Evolutionary conservation across 202 grass and related monocot species (phyloP).

Genomic region (Elaeis oleifera): DNA sequence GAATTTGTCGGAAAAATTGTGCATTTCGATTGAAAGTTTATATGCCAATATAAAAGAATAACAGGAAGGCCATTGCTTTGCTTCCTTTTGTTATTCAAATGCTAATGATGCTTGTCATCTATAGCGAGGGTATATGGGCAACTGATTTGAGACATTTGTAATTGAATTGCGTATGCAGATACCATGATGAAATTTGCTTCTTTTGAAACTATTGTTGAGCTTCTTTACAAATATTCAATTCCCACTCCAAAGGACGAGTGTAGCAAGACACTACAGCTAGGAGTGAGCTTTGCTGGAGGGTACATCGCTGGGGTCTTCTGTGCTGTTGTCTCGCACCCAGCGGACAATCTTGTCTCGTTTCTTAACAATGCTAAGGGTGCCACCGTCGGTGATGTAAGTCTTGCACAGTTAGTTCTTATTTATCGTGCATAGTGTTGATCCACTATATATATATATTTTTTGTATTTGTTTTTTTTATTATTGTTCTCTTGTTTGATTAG

Average conservation of each 20-base stretch:
- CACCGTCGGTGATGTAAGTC: slow-evolving; percentile 45
- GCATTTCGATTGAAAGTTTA: too few relatives aligned
- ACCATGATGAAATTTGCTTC: slow-evolving; percentile 85
- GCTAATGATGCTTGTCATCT: too few relatives aligned
- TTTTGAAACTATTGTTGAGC: slow-evolving; percentile 54
- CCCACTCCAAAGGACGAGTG: slow-evolving; percentile 49
- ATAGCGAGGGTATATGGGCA: too few relatives aligned
- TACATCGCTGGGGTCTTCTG: slow-evolving; percentile 70
- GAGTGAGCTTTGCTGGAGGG: slow-evolving; percentile 59
- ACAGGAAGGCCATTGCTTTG: too few relatives aligned
- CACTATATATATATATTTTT: not conserved
- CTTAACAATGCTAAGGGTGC: slow-evolving; percentile 63
- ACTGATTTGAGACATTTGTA: not conserved
- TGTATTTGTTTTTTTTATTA: not conserved
- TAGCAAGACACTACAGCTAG: slow-evolving; percentile 55
- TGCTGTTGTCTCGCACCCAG: slow-evolving; percentile 54
- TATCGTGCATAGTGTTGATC: not conserved
- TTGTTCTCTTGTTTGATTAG: slow-evolving; percentile 22
- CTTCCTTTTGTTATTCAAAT: too few relatives aligned
- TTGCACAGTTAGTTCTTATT: not conserved
- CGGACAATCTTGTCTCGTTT: slow-evolving; percentile 62
- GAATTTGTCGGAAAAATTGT: too few relatives aligned
- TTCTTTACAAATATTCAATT: slow-evolving; percentile 59
- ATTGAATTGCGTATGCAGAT: slow-evolving; percentile 19
- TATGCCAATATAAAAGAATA: too few relatives aligned